Evolutionary conservation across 441 rosid genomes (phyloP).

Genomic region (Pelargonium australe): DNA sequence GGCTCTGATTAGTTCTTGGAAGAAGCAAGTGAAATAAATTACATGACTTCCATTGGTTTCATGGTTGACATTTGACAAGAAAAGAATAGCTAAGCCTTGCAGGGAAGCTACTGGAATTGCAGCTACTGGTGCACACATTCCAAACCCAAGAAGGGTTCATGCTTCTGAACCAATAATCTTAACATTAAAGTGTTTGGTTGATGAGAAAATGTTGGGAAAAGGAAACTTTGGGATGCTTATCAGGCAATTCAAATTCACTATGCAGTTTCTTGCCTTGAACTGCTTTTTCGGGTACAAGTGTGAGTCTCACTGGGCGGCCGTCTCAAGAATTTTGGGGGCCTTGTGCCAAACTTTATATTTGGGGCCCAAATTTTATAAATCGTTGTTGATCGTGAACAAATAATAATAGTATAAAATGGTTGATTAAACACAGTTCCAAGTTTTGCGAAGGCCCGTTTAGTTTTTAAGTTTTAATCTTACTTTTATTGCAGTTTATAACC

Average conservation of each 20-base stretch:
- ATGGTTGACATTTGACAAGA: conserved; percentile 46
- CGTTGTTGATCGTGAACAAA: no score
- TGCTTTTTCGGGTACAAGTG: no score
- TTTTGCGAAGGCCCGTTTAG: no score
- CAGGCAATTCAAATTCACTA: no score
- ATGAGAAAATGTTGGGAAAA: conserved; percentile 4
- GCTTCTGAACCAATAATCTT: conserved; percentile 40
- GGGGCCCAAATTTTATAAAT: no score
- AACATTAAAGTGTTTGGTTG: conserved; percentile 13
- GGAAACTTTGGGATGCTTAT: background rate
- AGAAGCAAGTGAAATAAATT: conserved; percentile 31
- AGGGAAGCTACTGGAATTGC: background rate
- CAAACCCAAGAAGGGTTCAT: conserved; percentile 31
- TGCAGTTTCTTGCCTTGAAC: background rate
- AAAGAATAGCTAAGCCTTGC: conserved; percentile 19
- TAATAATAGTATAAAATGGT: no score
- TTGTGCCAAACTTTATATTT: no score
- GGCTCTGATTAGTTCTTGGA: conserved; percentile 38
- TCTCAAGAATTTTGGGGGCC: no score
- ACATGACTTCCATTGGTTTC: conserved; percentile 36
- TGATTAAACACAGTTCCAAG: no score
- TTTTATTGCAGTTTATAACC: no score
- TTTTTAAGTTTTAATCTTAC: no score
- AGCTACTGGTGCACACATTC: conserved; percentile 7
- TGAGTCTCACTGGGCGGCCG: no score